phyloP scores from a whole-genome alignment of 2,329 filamentous ascomycete species.

The Cladophialophora bantiana region DNA sequence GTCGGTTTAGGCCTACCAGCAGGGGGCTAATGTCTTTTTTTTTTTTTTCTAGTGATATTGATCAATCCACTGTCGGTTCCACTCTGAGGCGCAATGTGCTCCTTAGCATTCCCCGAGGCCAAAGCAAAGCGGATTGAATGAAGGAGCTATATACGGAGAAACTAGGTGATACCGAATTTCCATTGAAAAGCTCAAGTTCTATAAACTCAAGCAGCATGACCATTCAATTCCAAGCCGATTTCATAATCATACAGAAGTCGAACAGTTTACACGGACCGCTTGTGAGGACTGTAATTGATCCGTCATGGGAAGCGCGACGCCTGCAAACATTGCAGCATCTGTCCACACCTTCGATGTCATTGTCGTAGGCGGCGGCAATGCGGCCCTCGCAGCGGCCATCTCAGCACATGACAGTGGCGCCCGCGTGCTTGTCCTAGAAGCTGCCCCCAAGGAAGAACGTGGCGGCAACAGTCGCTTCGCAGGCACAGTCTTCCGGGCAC shows the following conservation, averaged over 20 bases:
- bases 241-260: too few relatives aligned
- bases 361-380: conserved; percentile 69
- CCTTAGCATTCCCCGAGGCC: not conserved
- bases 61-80: not conserved
- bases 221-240: not conserved
- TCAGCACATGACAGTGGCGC: conserved; percentile 60
- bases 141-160: not conserved
- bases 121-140: not conserved
- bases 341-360: conserved; percentile 48
- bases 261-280: not conserved
- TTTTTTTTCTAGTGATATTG: not conserved
- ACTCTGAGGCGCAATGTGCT: not conserved
- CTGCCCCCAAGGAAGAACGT: conserved; percentile 17
- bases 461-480: conserved; percentile 27
- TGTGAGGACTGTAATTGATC: not conserved
- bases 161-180: not conserved
- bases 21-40: not conserved
- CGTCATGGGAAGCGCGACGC: conserved; percentile 5
- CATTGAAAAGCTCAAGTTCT: not conserved
- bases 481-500: conserved; percentile 19
- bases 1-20: not conserved
- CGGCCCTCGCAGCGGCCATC: conserved; percentile 66
- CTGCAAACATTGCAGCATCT: not conserved
- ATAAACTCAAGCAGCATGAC: not conserved
- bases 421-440: conserved; percentile 22